These are phyloP conservation scores for Podospora fimiseda DNA, from an alignment of 495 filamentous ascomycete genomes.

Conservation along the genomic window DNA sequence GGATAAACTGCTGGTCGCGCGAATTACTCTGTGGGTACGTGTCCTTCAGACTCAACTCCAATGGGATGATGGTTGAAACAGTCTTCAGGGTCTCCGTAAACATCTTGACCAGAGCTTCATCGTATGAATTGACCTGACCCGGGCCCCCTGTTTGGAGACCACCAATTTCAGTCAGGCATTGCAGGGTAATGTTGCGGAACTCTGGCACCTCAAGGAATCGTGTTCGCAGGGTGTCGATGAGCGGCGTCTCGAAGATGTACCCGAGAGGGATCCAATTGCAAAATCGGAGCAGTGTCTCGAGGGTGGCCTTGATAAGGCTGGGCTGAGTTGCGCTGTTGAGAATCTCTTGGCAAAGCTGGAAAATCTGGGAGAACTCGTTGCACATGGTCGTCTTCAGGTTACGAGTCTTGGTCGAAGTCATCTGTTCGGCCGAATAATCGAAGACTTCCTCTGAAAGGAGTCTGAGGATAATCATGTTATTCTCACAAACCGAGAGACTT, in stretches of 20 bases:
- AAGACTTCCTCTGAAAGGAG: slow-evolving; percentile 97
- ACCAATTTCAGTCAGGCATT: slow-evolving; percentile 95
- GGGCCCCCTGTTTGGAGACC: slow-evolving; percentile 67
- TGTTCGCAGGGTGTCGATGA: slow-evolving; percentile 88
- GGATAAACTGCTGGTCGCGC: slow-evolving; percentile 93
- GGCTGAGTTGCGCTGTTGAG: slow-evolving; percentile 80
- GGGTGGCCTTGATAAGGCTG: slow-evolving; percentile 83
- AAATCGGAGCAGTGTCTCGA: slow-evolving; percentile 91
- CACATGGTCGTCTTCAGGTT: slow-evolving; percentile 98
- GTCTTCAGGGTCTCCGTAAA: slow-evolving; percentile 90
- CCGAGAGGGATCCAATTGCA: slow-evolving; percentile 98
- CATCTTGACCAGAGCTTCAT: slow-evolving; percentile 92
- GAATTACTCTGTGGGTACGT: slow-evolving; percentile 87
- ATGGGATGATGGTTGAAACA: slow-evolving; percentile 83
- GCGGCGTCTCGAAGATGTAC: slow-evolving; percentile 95
- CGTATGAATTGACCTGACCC: slow-evolving; percentile 67
- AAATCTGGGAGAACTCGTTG: slow-evolving; percentile 93
- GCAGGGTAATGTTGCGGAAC: slow-evolving; percentile 93
- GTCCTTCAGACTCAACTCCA: slow-evolving; percentile 79
- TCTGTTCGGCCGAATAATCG: slow-evolving; percentile 95
- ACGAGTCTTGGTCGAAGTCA: slow-evolving; percentile 93
- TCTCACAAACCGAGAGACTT: slow-evolving; percentile 94
- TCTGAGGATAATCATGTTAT: slow-evolving; percentile 98
- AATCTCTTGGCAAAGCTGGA: slow-evolving; percentile 91
- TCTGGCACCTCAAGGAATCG: slow-evolving; percentile 86